A percentile compares a stretch with the other conserved stretches of the same genome.
Conservation (phyloP, 164 flowering plant genomes). For the Brasenia schreberi region DNA sequence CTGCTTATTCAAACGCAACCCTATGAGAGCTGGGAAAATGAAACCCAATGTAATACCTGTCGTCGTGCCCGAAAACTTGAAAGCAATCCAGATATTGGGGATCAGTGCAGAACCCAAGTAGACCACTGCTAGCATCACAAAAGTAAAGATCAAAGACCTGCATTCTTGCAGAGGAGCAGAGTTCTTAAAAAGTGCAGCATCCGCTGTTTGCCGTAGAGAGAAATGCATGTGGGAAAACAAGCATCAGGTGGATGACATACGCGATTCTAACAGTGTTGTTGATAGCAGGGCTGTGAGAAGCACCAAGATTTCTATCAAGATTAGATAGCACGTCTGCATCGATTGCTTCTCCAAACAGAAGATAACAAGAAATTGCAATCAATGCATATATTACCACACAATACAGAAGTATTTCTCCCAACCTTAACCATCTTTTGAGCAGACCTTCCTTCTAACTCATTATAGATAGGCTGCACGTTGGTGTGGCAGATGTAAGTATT, state of each 20-base stretch:
- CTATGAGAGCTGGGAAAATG: conserved; percentile 77
- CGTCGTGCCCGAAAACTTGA: conserved; percentile 96
- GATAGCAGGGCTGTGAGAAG: conserved; percentile 56
- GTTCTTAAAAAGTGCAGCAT: conserved; percentile 51
- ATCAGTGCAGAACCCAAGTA: conserved; percentile 81
- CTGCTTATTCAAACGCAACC: conserved; percentile 40
- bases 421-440: conserved; percentile 83
- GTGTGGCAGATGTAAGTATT: conserved; percentile 92
- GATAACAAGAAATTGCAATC: conserved; percentile 70
- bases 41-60: conserved; percentile 89
- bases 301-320: conserved; percentile 81
- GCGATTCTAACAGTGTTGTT: conserved; percentile 78
- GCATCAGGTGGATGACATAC: conserved; percentile 75
- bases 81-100: conserved; percentile 95
- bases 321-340: conserved; percentile 85
- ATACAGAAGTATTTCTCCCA: conserved; percentile 64
- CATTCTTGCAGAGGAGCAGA: conserved; percentile 61
- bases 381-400: conserved; percentile 61
- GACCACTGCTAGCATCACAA: conserved; percentile 39
- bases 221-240: conserved; percentile 92
- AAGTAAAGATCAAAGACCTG: conserved; percentile 50
- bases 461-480: conserved; percentile 91
- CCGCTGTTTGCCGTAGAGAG: conserved; percentile 84
- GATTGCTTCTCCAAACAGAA: conserved; percentile 73
- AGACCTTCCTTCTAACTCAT: conserved; percentile 77